phyloP scores from a whole-genome alignment of 352 stramenopile genomes.

The Hyaloperonospora arabidopsidis region DNA sequence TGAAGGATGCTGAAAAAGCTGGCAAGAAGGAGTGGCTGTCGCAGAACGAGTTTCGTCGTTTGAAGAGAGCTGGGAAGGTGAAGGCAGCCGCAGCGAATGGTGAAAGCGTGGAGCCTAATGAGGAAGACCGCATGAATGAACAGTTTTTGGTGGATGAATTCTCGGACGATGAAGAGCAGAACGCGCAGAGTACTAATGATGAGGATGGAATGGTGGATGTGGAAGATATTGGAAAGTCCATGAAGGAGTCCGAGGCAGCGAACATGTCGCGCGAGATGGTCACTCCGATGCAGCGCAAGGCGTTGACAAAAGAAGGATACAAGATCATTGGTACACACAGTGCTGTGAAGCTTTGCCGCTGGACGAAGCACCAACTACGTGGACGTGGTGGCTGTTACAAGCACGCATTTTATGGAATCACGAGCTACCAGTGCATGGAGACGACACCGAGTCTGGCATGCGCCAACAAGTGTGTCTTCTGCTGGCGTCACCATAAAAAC shows the following conservation, averaged over 20 bases:
- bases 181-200: conserved; percentile 21
- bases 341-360: conserved; percentile 97
- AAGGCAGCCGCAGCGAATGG: conserved; percentile 39
- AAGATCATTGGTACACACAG: conserved; percentile 97
- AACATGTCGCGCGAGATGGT: conserved; percentile 89
- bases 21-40: conserved; percentile 52
- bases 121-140: conserved; percentile 84
- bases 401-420: conserved; percentile 99
- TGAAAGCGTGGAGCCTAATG: conserved; percentile 57
- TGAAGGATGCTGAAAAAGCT: conserved; percentile 12
- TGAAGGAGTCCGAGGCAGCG: conserved; percentile 76
- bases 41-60: conserved; percentile 76
- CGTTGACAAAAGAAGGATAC: conserved; percentile 96
- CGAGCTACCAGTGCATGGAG: conserved; percentile 98
- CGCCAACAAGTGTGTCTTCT: conserved; percentile 98
- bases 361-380: conserved; percentile 97
- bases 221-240: conserved; percentile 80
- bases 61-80: conserved; percentile 73
- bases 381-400: conserved; percentile 97
- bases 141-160: conserved; percentile 66
- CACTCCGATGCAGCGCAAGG: conserved; percentile 90
- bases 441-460: conserved; percentile 95
- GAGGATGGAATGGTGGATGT: conserved; percentile 70
- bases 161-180: conserved; percentile 56
- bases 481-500: conserved; percentile 99